phyloP scores from a whole-genome alignment of 225 moss, liverwort and hornwort genomes.

The Rhytidiadelphus loreus region DNA sequence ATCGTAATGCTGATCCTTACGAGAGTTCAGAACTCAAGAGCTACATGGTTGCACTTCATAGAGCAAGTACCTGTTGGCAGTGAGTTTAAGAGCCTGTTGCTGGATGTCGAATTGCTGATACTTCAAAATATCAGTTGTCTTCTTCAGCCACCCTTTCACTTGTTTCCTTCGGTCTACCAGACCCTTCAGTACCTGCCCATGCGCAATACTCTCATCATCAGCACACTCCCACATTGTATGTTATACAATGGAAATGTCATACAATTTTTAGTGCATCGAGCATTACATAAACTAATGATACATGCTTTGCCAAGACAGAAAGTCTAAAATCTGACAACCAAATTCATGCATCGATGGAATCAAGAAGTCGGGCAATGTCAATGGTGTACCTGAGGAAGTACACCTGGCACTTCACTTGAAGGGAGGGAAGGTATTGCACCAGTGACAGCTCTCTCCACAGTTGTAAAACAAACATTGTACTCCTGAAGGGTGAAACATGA shows the following conservation, averaged over 20 bases:
- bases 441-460: slow-evolving; percentile 63
- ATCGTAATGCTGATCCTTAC: neutral
- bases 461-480: slow-evolving; percentile 96
- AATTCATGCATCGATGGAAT: neutral
- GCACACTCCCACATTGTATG: neutral
- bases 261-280: neutral
- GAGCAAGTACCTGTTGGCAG: slow-evolving; percentile 73
- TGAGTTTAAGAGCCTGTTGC: slow-evolving; percentile 96
- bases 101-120: slow-evolving; percentile 97
- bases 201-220: neutral
- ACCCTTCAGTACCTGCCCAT: slow-evolving; percentile 73
- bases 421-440: slow-evolving; percentile 75
- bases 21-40: neutral
- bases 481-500: slow-evolving; percentile 46
- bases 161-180: slow-evolving; percentile 95
- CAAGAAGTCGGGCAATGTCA: neutral
- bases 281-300: neutral
- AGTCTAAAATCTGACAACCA: neutral
- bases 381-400: slow-evolving; percentile 75
- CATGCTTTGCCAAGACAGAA: neutral
- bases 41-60: neutral
- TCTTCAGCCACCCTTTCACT: slow-evolving; percentile 91
- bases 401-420: slow-evolving; percentile 66
- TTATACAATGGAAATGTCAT: neutral
- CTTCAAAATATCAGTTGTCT: slow-evolving; percentile 72